Evolutionary conservation across 2,329 filamentous ascomycete species (phyloP).

Genomic region (Sporothrix brasiliensis): DNA sequence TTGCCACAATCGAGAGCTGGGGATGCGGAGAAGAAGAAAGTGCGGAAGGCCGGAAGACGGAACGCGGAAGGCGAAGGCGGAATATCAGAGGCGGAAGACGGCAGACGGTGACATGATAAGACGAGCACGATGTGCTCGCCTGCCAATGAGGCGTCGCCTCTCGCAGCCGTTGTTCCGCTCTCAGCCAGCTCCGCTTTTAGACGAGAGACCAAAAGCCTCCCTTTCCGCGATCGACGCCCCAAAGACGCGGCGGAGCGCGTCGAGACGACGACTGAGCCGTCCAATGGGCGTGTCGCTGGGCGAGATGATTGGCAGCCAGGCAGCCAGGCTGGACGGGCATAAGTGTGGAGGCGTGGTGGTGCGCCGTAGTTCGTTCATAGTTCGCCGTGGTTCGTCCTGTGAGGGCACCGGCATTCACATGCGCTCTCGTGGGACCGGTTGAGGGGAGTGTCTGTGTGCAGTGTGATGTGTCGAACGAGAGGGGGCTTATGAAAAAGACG

Average conservation of each 20-base stretch:
- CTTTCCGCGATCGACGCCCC: constrained; percentile 17
- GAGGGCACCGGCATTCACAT: not conserved
- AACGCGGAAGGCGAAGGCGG: too few relatives aligned
- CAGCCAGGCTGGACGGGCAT: not conserved
- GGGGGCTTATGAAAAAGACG: too few relatives aligned
- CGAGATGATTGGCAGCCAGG: not conserved
- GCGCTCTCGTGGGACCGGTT: too few relatives aligned
- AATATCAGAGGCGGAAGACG: too few relatives aligned
- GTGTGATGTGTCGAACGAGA: too few relatives aligned
- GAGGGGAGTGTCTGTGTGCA: too few relatives aligned
- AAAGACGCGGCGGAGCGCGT: constrained; percentile 27
- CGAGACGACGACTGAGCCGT: not conserved
- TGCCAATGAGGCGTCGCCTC: not conserved
- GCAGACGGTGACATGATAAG: too few relatives aligned
- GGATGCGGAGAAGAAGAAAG: too few relatives aligned
- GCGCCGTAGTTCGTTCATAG: not conserved
- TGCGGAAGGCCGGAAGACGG: too few relatives aligned
- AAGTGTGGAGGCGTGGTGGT: not conserved
- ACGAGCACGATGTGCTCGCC: not conserved
- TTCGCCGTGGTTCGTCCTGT: not conserved
- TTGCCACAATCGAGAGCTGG: too few relatives aligned
- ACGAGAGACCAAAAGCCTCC: not conserved
- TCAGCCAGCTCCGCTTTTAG: not conserved
- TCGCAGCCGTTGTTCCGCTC: not conserved
- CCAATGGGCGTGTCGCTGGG: not conserved